phyloP scores from a whole-genome alignment of 805 yeast species.

The Metschnikowia borealis region DNA sequence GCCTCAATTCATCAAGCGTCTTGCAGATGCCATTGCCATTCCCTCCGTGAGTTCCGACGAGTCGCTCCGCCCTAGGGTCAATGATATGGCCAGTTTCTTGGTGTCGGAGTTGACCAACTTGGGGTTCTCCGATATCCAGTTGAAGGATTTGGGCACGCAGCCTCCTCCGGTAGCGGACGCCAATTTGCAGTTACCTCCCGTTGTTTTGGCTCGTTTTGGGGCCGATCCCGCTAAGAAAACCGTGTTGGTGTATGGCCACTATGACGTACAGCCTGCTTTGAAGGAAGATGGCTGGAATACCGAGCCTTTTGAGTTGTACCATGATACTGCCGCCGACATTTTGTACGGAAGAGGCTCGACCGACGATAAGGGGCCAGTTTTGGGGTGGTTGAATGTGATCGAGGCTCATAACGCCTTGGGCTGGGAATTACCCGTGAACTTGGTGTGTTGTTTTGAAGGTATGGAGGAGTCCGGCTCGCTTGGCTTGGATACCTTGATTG shows the following conservation, averaged over 20 bases:
- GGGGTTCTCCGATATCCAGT: constrained; percentile 79
- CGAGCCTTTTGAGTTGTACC: constrained; percentile 77
- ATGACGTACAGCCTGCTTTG: constrained; percentile 97
- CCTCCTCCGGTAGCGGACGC: constrained; percentile 82
- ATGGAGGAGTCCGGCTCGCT: constrained; percentile 98
- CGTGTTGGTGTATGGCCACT: constrained; percentile 90
- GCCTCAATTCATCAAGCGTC: constrained; percentile 66
- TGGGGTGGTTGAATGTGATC: constrained; percentile 92
- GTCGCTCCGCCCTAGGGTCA: constrained; percentile 79
- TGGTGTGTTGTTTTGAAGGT: constrained; percentile 93
- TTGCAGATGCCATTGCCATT: constrained; percentile 83
- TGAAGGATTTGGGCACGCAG: constrained; percentile 81
- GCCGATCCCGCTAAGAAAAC: constrained; percentile 78
- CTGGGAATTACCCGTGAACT: constrained; percentile 87
- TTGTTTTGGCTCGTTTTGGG: constrained; percentile 88
- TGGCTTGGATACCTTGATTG: constrained; percentile 83
- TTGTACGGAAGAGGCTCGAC: constrained; percentile 92
- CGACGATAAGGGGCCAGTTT: constrained; percentile 97
- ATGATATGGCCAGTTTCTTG: constrained; percentile 83
- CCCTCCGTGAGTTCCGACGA: constrained; percentile 95
- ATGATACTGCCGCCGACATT: constrained; percentile 56
- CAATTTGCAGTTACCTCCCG: constrained; percentile 80
- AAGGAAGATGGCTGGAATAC: constrained; percentile 92
- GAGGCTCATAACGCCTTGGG: constrained; percentile 87
- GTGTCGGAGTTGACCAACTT: constrained; percentile 61